Conservation (phyloP, 371 early-diverging fungal genomes). For the Mucor saturninus region DNA sequence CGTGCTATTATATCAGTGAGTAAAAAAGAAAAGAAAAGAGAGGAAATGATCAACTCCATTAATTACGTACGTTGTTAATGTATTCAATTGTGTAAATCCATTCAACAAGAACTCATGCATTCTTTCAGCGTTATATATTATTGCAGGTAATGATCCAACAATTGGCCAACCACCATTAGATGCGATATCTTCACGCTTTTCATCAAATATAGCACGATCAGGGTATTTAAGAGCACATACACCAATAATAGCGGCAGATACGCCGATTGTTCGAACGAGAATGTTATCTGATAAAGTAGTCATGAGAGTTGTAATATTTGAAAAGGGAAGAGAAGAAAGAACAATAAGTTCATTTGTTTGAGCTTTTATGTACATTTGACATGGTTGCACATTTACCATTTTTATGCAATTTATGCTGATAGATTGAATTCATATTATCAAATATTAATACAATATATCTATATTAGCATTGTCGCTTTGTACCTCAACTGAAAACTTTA, state of each 20-base stretch:
- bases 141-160: conserved; percentile 22
- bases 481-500: too few relatives aligned
- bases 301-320: neutral
- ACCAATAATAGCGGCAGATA: conserved; percentile 21
- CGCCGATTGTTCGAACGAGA: conserved; percentile 12
- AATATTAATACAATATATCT: too few relatives aligned
- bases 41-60: neutral
- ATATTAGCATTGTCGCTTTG: too few relatives aligned
- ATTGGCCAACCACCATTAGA: conserved; percentile 29
- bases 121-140: conserved; percentile 16
- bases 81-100: conserved; percentile 13
- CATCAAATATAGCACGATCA: conserved; percentile 37
- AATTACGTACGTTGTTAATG: conserved; percentile 35
- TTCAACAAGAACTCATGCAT: conserved; percentile 28
- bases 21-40: neutral
- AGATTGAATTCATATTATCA: too few relatives aligned
- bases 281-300: conserved; percentile 9
- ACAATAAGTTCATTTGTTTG: too few relatives aligned
- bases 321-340: too few relatives aligned
- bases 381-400: too few relatives aligned
- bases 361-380: too few relatives aligned
- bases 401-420: too few relatives aligned
- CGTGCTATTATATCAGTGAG: conserved; percentile 18
- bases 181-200: conserved; percentile 17
- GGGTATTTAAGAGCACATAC: conserved; percentile 30